Percentiles rank a stretch among this genome's conserved stretches.
These are phyloP conservation scores for Pseudogymnoascus sp. DNA, from an alignment of 2,329 filamentous ascomycete species.

Conservation along the genomic window DNA sequence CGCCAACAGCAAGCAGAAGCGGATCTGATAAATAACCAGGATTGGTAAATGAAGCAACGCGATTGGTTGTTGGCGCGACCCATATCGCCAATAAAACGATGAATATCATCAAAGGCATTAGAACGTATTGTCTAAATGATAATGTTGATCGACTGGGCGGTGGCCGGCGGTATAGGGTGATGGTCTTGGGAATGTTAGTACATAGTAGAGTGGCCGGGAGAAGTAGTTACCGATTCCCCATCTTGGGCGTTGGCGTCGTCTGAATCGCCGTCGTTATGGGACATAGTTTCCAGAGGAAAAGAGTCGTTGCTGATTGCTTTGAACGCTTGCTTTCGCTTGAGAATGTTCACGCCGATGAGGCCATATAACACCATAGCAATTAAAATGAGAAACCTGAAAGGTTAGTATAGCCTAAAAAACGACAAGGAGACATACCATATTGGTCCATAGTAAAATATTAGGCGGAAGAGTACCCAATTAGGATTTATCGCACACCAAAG, in stretches of 20 bases:
- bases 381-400: conserved; percentile 50
- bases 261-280: conserved; percentile 17
- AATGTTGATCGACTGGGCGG: conserved; percentile 25
- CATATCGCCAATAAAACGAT: conserved; percentile 61
- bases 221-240: neutral
- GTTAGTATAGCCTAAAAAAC: conserved; percentile 14
- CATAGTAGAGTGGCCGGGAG: neutral
- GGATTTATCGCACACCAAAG: conserved; percentile 71
- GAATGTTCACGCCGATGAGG: conserved; percentile 56
- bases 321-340: conserved; percentile 56
- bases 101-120: conserved; percentile 58
- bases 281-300: conserved; percentile 23
- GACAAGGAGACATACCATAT: conserved; percentile 47
- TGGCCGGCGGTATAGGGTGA: conserved; percentile 18
- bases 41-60: conserved; percentile 49
- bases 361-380: conserved; percentile 58
- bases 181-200: conserved; percentile 19
- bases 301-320: conserved; percentile 33
- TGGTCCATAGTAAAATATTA: conserved; percentile 66
- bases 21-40: conserved; percentile 58
- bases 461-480: conserved; percentile 62
- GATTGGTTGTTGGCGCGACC: conserved; percentile 68
- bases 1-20: conserved; percentile 62
- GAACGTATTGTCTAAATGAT: conserved; percentile 33
- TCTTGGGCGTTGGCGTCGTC: conserved; percentile 14